Percentiles rank a stretch among this genome's conserved stretches.
Evolutionary conservation across 2,329 filamentous ascomycete genomes (phyloP).

Genomic region (Aureobasidium pullulans): DNA sequence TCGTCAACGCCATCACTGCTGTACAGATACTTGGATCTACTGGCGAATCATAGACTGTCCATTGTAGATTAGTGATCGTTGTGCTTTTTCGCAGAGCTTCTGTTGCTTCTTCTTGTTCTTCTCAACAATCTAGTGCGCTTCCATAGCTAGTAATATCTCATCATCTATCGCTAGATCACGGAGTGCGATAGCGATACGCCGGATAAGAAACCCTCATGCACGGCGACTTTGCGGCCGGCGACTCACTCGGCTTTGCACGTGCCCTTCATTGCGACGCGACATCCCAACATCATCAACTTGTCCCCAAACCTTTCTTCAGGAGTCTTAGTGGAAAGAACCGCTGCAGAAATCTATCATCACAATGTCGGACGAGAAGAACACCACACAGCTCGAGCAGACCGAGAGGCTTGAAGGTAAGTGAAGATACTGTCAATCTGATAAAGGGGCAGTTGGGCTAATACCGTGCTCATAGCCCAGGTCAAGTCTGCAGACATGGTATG

Average conservation of each 20-base stretch:
- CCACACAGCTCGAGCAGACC: slow-evolving; percentile 9
- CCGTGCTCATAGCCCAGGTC: slow-evolving; percentile 64
- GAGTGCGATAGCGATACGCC: too few relatives aligned
- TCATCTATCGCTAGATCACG: too few relatives aligned
- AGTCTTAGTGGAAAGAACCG: not conserved
- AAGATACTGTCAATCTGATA: not conserved
- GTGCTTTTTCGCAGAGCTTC: too few relatives aligned
- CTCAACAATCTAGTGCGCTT: too few relatives aligned
- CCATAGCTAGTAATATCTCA: too few relatives aligned
- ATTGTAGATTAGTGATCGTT: too few relatives aligned
- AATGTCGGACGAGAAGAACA: slow-evolving; percentile 31
- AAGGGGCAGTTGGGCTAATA: slow-evolving; percentile 11
- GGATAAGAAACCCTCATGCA: not conserved
- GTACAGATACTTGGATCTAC: too few relatives aligned
- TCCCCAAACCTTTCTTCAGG: not conserved
- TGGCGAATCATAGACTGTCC: too few relatives aligned
- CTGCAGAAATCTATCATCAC: slow-evolving; percentile 15
- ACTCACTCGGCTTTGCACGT: slow-evolving; percentile 11
- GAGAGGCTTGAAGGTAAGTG: slow-evolving; percentile 69
- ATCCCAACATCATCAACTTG: slow-evolving; percentile 11
- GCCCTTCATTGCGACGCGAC: slow-evolving; percentile 7
- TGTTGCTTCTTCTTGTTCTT: too few relatives aligned
- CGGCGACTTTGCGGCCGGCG: slow-evolving; percentile 13
- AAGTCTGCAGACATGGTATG: slow-evolving; percentile 98
- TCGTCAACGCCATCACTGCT: too few relatives aligned